Base-by-base conservation (phyloP, 2,329 filamentous ascomycete species). In the Microcyclospora tardicrescens region DNA sequence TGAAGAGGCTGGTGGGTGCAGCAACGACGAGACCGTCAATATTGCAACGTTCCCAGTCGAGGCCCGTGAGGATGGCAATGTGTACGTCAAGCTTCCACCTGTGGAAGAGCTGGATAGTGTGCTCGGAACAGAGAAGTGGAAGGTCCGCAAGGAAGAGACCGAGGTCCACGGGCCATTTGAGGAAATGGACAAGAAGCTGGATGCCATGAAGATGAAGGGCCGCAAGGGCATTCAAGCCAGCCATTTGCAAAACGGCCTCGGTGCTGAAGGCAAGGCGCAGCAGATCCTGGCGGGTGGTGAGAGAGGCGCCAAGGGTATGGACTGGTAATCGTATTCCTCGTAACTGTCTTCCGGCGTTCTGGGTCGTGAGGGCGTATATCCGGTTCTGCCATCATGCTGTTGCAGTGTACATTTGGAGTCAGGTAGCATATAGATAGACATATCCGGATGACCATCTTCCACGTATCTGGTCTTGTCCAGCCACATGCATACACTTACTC, bases 1-100 rank as follows among this genome's bases (percentile, higher is more conserved):
- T 32, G 65, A 69, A 24, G 64, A 75, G 36, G 71, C 74, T 0
- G 84, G 85, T 2, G 68, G 72, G 13, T 93, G 86, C 62, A 74
- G 71, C 37, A 89, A 80, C 55, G 85, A 93, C 58, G 68, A 72
- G 28, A 68, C 68, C 14, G 69, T 91, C 46, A 85, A 79, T 49
- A 87, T 94, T 52, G 84, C 85, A 3, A 87, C 81, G 0, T 94
- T 94, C 59, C 72, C 73, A 0, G 77, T 76, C 4, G 82, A 93
- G 59, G 80, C 80, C 56, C 67, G 84, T 10, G 70, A 69, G 0
- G 84, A 91, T 57, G 84, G 82, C 0, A 75, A 76, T 70, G 70
- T 94, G 2, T 89, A 91, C 59, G 61, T 93, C 45, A 81, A 81
- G 61, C 66, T 94, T 19, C 86, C 86, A 14, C 79, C 84, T 0